phyloP scores from a whole-genome alignment of 2,329 filamentous ascomycete species.

The Ramularia collo-cygni region DNA sequence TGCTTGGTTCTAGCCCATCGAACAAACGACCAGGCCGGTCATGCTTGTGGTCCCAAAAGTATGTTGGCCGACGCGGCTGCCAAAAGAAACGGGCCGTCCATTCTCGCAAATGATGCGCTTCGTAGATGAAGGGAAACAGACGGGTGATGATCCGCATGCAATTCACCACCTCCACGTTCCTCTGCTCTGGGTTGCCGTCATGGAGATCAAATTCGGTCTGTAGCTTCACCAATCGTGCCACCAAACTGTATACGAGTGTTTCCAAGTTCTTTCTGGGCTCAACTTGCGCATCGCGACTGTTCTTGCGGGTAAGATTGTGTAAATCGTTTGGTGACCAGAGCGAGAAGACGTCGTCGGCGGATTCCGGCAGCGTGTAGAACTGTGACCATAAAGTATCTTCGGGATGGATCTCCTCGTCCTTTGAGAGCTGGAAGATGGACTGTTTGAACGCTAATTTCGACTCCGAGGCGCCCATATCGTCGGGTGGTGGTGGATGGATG shows the following conservation, averaged over 20 bases:
- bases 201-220: conserved; percentile 11
- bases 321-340: conserved; percentile 68
- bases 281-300: conserved; percentile 56
- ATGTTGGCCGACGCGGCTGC: conserved; percentile 37
- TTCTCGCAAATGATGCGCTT: conserved; percentile 68
- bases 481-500: not conserved
- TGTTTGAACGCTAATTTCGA: conserved; percentile 99
- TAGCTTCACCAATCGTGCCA: conserved; percentile 22
- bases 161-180: conserved; percentile 86
- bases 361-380: conserved; percentile 98
- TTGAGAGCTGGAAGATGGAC: conserved; percentile 93
- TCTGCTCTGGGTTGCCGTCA: conserved; percentile 62
- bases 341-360: conserved; percentile 92
- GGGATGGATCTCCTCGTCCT: conserved; percentile 77
- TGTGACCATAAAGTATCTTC: conserved; percentile 83
- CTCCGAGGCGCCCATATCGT: conserved; percentile 86
- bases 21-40: conserved; percentile 27
- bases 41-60: conserved; percentile 23
- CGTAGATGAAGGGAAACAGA: conserved; percentile 84
- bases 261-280: conserved; percentile 29
- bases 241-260: conserved; percentile 26
- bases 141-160: conserved; percentile 88
- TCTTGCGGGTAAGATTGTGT: conserved; percentile 24
- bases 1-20: conserved; percentile 36
- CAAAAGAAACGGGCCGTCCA: conserved; percentile 97